phyloP scores from a whole-genome alignment of 495 filamentous ascomycete species.

The Xylaria scruposa region DNA sequence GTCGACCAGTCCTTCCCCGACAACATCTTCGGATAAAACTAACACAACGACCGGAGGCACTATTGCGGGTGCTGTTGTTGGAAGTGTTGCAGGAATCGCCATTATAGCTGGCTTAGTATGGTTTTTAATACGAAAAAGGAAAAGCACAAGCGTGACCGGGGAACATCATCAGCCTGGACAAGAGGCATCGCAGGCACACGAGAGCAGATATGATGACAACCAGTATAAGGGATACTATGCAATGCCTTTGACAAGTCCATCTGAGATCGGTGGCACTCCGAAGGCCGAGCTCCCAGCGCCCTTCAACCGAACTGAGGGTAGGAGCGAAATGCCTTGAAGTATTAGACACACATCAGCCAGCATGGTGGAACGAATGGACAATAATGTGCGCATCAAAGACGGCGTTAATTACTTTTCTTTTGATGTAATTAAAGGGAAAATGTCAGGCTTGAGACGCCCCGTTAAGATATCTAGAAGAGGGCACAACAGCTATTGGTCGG shows the following conservation, averaged over 20 bases:
- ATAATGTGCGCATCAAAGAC: neutral
- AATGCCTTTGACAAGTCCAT: neutral
- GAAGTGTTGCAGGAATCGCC: slow-evolving; percentile 20
- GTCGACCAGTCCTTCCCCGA: neutral
- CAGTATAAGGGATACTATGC: neutral
- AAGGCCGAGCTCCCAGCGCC: neutral
- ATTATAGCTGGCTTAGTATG: slow-evolving; percentile 21
- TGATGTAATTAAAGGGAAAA: too few relatives aligned
- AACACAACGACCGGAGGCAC: slow-evolving; percentile 11
- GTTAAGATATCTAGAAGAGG: too few relatives aligned
- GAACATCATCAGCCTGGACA: neutral
- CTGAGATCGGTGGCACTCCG: slow-evolving; percentile 6
- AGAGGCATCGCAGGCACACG: neutral
- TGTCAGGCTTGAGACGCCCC: too few relatives aligned
- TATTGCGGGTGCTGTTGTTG: slow-evolving; percentile 29
- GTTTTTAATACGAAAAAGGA: slow-evolving; percentile 26
- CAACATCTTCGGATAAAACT: neutral
- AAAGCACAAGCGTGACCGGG: neutral
- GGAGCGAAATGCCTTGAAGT: slow-evolving; percentile 21
- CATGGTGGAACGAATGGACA: neutral
- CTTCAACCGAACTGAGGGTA: neutral
- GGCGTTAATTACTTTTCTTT: too few relatives aligned
- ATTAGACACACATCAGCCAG: neutral
- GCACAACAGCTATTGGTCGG: too few relatives aligned
- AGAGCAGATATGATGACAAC: neutral